phyloP scores from a whole-genome alignment of 306 rosid species.

The Oxytropis ochrocephala region DNA sequence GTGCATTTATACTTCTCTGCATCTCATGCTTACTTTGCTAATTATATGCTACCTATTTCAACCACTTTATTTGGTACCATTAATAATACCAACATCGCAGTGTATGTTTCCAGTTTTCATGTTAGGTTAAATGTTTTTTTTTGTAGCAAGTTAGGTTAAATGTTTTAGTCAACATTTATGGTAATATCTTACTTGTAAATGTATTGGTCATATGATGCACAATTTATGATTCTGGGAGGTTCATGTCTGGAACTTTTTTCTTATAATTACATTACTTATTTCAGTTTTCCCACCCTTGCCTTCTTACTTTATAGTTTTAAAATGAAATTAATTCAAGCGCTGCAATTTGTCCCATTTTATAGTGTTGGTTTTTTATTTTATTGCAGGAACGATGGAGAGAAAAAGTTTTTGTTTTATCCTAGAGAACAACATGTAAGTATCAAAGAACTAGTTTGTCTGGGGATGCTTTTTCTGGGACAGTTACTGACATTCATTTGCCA shows the following conservation, averaged over 20 bases:
- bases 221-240: neutral
- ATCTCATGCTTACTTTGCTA: neutral
- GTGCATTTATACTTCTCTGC: neutral
- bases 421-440: conserved; percentile 65
- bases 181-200: neutral
- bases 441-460: neutral
- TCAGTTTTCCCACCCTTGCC: conserved; percentile 2
- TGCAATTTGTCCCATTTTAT: conserved; percentile 10
- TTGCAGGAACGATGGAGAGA: conserved; percentile 58
- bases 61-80: neutral
- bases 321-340: conserved; percentile 4
- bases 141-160: conserved; percentile 11
- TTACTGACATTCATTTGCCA: conserved; percentile 19
- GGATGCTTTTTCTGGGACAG: neutral
- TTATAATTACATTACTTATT: neutral
- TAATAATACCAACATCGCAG: neutral
- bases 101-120: conserved; percentile 8
- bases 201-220: neutral
- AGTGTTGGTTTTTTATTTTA: conserved; percentile 26
- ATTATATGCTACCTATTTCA: neutral
- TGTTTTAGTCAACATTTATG: neutral
- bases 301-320: neutral
- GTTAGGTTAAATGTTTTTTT: no score
- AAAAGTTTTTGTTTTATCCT: conserved; percentile 79
- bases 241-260: neutral